Evolutionary conservation across 75 land plant species (phyloP), one percentile per base, ranked within the genome.

Genomic region (Azolla pinnata): DNA sequence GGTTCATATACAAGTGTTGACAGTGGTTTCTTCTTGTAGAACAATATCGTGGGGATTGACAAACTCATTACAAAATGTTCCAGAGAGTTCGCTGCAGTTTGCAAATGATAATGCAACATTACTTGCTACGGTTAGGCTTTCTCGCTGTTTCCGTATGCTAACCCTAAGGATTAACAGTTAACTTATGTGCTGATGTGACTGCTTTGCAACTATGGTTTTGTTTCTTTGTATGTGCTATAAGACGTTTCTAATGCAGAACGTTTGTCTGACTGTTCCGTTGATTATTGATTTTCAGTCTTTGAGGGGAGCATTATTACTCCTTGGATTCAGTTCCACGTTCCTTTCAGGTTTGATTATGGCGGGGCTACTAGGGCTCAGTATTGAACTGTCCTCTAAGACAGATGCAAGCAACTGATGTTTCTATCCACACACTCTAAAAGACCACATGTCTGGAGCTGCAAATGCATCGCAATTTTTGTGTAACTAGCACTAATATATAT

Each of bases 101-200:
- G 86, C 95, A 51, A 88, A 88, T 63, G 89, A 85, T 51, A 88
- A 88, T 66, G 90, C 95, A 27, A 31, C 85, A 66, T 12, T 74
- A 31, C 73, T 85, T 12, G 90, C 82, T 8, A 82, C 89, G 78
- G 95, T 88, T 40, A 49, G 56, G 35, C 30, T 48, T 57, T 46
- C 20, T 40, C 49, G 7, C 14, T 38, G 14, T 38, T 38, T 38
- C 42, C 42, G 14, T 38, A 7, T 38, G 7, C 10, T 38, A 38
- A 38, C 42, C 7, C 42, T 38, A 7, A 7, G 14, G n/a, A n/a
- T n/a, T n/a, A n/a, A n/a, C n/a, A n/a, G n/a, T n/a, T 38, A 14
- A 38, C 14, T 38, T 38, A 14, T 38, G 42, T 38, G 42, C 10
- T 38, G 42, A 7, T 38, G 10, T 7, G 42, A 7, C 14, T 7